phyloP scores from a whole-genome alignment of 805 yeast genomes.

The Teunomyces panamensis region DNA sequence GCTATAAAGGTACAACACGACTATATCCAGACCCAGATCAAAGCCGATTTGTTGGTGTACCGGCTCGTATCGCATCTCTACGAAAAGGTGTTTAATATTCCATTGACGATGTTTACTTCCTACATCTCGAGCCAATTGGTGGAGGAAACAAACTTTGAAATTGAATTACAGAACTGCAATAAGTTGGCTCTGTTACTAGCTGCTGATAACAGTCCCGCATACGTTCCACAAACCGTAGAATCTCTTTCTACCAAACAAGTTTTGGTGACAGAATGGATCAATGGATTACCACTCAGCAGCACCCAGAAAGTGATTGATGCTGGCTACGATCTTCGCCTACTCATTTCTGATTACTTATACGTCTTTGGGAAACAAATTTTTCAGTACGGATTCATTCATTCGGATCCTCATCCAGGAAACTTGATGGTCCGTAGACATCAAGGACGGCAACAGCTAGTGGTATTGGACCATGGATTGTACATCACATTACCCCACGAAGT shows the following conservation, averaged over 20 bases:
- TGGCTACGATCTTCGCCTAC: slow-evolving; percentile 35
- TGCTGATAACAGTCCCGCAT: slow-evolving; percentile 42
- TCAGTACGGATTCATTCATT: slow-evolving; percentile 65
- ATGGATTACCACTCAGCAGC: slow-evolving; percentile 59
- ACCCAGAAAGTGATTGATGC: slow-evolving; percentile 38
- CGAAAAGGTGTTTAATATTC: slow-evolving; percentile 60
- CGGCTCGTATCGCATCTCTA: slow-evolving; percentile 49
- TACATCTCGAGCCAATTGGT: slow-evolving; percentile 57
- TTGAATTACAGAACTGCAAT: slow-evolving; percentile 55
- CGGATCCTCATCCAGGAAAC: slow-evolving; percentile 84
- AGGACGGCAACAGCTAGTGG: slow-evolving; percentile 54
- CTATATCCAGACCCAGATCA: slow-evolving; percentile 57
- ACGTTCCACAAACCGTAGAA: slow-evolving; percentile 48
- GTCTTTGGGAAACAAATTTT: slow-evolving; percentile 60
- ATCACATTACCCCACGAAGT: slow-evolving; percentile 51
- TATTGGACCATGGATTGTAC: slow-evolving; percentile 75
- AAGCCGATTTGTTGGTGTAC: slow-evolving; percentile 61
- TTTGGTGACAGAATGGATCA: slow-evolving; percentile 72
- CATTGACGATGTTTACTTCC: slow-evolving; percentile 52
- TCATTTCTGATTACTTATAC: slow-evolving; percentile 51
- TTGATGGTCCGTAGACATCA: slow-evolving; percentile 39
- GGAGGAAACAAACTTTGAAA: slow-evolving; percentile 60
- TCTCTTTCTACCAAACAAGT: slow-evolving; percentile 35
- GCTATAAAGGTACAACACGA: slow-evolving; percentile 69
- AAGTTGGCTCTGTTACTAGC: slow-evolving; percentile 35